phyloP scores from a whole-genome alignment of 768 basidiomycete species.

The Russula earlei region DNA sequence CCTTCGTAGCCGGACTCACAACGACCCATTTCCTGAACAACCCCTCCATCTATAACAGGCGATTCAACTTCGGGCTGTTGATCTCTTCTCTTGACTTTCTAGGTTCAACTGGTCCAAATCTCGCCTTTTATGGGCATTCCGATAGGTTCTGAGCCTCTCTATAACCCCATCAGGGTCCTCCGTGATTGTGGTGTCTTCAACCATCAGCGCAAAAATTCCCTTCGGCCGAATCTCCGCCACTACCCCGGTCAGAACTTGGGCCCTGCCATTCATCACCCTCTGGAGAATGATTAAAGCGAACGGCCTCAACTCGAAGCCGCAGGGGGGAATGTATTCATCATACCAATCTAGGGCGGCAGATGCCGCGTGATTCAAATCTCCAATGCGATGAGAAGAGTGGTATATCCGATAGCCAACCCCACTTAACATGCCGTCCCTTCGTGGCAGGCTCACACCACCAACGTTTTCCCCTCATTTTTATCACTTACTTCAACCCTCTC shows the following conservation, averaged over 20 bases:
- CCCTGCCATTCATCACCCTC: neutral
- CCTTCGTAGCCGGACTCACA: too few relatives aligned
- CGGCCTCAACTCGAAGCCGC: neutral
- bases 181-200: neutral
- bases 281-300: neutral
- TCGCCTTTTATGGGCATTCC: neutral
- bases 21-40: too few relatives aligned
- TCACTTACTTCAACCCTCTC: constrained; percentile 12
- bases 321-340: too few relatives aligned
- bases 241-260: neutral
- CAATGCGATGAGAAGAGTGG: too few relatives aligned
- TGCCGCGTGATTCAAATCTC: neutral
- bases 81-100: neutral
- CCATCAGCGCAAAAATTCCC: neutral
- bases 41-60: too few relatives aligned
- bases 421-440: constrained; percentile 10
- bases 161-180: neutral
- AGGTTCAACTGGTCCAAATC: neutral
- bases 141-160: neutral
- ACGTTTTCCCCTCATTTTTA: constrained; percentile 12
- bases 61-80: neutral
- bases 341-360: neutral
- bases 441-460: constrained; percentile 13
- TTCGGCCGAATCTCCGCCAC: neutral
- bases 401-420: too few relatives aligned